phyloP scores from a whole-genome alignment of 257 asterid genomes.

The Knoxia roxburghii region DNA sequence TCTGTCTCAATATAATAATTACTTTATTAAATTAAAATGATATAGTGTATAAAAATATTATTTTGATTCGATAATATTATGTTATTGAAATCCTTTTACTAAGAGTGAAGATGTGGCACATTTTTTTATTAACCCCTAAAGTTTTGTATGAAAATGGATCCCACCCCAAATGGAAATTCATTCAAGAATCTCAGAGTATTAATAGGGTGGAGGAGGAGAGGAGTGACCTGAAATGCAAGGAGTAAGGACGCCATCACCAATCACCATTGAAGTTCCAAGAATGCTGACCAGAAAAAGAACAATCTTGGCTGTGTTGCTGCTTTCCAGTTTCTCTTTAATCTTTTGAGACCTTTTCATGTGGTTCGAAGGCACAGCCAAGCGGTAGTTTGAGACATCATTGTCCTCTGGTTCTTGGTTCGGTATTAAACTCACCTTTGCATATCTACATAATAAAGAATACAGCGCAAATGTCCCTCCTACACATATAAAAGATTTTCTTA shows the following conservation, averaged over 20 bases:
- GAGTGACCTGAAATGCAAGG: conserved; percentile 73
- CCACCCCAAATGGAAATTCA: too few species aligned
- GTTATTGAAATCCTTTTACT: too few species aligned
- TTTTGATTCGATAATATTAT: too few species aligned
- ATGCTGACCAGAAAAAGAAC: conserved; percentile 44
- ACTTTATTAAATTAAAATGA: too few species aligned
- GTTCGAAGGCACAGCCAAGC: conserved; percentile 30
- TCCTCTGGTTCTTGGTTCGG: conserved; percentile 54
- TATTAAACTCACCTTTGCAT: conserved; percentile 46
- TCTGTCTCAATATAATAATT: too few species aligned
- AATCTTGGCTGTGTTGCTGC: conserved; percentile 28
- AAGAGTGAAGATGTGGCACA: too few species aligned
- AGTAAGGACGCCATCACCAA: conserved; percentile 79
- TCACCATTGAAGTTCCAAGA: conserved; percentile 83
- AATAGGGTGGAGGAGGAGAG: too few species aligned
- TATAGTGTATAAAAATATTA: too few species aligned
- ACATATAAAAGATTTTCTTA: not conserved
- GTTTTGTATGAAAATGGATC: too few species aligned
- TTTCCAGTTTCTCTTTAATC: conserved; percentile 36
- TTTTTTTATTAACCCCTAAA: too few species aligned
- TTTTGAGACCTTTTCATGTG: conserved; percentile 29
- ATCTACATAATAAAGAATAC: conserved; percentile 59
- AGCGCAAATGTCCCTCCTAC: conserved; percentile 80
- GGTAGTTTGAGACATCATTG: conserved; percentile 38
- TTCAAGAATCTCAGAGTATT: too few species aligned